phyloP scores from a whole-genome alignment of 176 grass and related monocot genomes.

The Carex myosuroides region DNA sequence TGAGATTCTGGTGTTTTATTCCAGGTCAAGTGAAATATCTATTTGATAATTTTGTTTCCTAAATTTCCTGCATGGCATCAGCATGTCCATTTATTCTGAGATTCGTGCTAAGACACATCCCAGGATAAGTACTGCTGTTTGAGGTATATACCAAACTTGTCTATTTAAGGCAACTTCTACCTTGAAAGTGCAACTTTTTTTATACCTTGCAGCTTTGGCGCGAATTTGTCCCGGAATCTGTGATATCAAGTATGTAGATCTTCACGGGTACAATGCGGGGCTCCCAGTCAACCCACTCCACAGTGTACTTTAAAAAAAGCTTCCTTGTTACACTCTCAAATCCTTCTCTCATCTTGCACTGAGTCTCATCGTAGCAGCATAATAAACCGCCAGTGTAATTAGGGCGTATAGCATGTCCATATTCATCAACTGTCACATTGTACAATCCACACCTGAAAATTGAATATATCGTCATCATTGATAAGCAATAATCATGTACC shows the following conservation, averaged over 20 bases:
- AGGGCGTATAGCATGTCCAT: slow-evolving; percentile 16
- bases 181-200: background rate
- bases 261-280: slow-evolving; percentile 47
- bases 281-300: slow-evolving; percentile 61
- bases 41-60: background rate
- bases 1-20: background rate
- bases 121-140: background rate
- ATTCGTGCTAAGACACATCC: background rate
- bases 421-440: slow-evolving; percentile 59
- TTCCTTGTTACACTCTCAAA: slow-evolving; percentile 25
- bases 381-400: slow-evolving; percentile 48
- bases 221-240: slow-evolving; percentile 15
- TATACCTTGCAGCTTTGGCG: slow-evolving; percentile 49
- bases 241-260: slow-evolving; percentile 79
- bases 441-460: slow-evolving; percentile 47
- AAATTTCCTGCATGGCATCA: background rate
- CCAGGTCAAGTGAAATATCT: background rate
- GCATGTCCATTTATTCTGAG: background rate
- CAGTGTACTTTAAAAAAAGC: slow-evolving; percentile 64
- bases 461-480: background rate
- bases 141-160: background rate
- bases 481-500: background rate
- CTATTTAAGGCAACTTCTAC: background rate
- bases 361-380: slow-evolving; percentile 72
- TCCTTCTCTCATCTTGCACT: slow-evolving; percentile 36